Evolutionary conservation across 1,139 yeast genomes (phyloP), one percentile per base, ranked within the genome.

Genomic region (Lodderomyces theae): DNA sequence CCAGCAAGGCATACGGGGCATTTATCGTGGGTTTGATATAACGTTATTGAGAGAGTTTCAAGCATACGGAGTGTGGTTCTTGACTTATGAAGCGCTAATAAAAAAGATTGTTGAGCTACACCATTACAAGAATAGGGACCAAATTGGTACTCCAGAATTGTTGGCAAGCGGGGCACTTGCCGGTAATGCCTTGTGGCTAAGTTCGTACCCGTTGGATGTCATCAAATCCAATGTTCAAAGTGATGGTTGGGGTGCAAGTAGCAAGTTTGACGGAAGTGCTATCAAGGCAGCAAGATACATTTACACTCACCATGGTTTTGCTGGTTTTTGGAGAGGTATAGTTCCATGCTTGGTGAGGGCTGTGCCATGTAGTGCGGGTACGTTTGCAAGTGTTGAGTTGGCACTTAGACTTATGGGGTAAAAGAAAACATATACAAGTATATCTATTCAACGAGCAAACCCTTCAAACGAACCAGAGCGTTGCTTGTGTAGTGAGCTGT

Each of bases 11-110:
- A 26, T 73, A 10, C 51, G 51, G 8, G 88, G 86, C 0, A 52
- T 83, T 2, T 82, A 72, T 51, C 64, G 90, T 43, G 90, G 90
- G 0, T 64, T 69, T 22, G 61, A 69, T 5, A 73, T 85, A 40
- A 85, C 94, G 0, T 53, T 82, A 2, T 40, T 77, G 3, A 69
- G 94, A 49, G 95, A 86, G 54, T 69, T 80, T 8, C 94, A 86
- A 56, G 90, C 92, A 0, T 85, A 85, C 52, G 95, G 95, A 12
- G 80, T 83, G 12, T 86, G 94, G 94, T 86, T 86, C 51, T 62
- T 82, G 45, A 71, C 89, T 0, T 86, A 82, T 57, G 95, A 86
- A 55, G 70, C 67, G 33, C 61, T 85, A 41, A 78, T 85, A 53
- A 66, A 65, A 38, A 57, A 60, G 40, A 65, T 78, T 15, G 60